Base-by-base conservation (phyloP, 805 yeast genomes). In the Yarrowia sp. region DNA sequence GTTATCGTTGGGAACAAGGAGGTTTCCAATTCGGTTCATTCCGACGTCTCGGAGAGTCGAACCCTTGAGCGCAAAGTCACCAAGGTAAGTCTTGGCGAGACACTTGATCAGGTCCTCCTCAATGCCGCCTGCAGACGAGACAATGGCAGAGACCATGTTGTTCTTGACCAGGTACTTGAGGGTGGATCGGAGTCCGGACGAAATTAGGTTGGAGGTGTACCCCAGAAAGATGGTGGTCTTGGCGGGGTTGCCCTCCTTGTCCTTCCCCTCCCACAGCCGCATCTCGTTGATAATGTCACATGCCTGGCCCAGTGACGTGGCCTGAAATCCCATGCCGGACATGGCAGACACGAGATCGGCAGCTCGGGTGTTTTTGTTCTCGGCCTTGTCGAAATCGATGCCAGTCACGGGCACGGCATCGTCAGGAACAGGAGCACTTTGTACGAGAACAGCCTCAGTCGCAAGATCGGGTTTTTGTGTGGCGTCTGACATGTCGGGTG, bases 241-340 rank as follows among this genome's bases (percentile, higher is more conserved):
- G 77, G 91, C 97, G 73, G 78, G 73, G 45, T 77, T 74, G 5
- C 82, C 82, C 63, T 86, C 88, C 43, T 80, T 85, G 74, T 90
- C 90, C 70, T 85, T 85, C 68, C 98, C 99, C 79, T 94, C 87
- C 98, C 98, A 95, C 26, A 80, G 70, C 80, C 97, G 86, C 99
- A 95, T 95, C 59, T 90, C 87, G 75, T 94, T 87, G 70, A 95
- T 92, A 73, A 96, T 91, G 40, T 92, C 97, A 77, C 98, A 92
- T 2, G 97, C 98, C 73, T 87, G 83, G 41, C 92, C 88, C 58
- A 95, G 84, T 8, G 94, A 84, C 8, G 93, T 86, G 10, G 97
- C 99, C 81, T 95, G 99, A 82, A 94, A 95, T 8, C 99, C 99
- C 98, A 96, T 95, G 46, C 87, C 87, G 74, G 83, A 87, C 99